phyloP scores from a whole-genome alignment of 1,284 basidiomycete species.

The Apiotrichum akiyoshidainum region DNA sequence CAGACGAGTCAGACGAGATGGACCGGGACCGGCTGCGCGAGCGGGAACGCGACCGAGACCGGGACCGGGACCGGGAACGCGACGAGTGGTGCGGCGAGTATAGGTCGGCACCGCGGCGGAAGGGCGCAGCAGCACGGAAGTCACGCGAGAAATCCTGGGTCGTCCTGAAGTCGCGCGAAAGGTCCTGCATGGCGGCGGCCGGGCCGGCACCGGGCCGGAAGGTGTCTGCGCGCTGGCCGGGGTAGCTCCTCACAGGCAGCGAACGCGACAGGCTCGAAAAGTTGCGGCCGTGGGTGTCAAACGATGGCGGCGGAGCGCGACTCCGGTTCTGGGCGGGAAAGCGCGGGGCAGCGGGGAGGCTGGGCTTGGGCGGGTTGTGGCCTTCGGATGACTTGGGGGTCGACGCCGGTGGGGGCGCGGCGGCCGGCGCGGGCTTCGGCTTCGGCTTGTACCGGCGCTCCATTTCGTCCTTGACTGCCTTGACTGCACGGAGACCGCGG shows the following conservation, averaged over 20 bases:
- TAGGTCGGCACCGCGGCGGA: conserved; percentile 9
- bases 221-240: conserved; percentile 1
- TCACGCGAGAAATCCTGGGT: conserved; percentile 19
- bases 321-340: conserved; percentile 2
- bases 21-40: conserved; percentile 25
- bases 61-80: conserved; percentile 11
- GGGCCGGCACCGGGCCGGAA: background rate
- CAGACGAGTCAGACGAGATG: conserved; percentile 26
- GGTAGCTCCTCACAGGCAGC: conserved; percentile 16
- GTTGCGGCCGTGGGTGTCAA: conserved; percentile 21
- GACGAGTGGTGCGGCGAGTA: conserved; percentile 16
- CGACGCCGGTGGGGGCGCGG: background rate
- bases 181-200: background rate
- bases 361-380: conserved; percentile 9
- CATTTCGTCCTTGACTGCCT: conserved; percentile 56
- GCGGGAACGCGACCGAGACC: conserved; percentile 21
- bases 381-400: conserved; percentile 1
- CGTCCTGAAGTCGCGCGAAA: conserved; percentile 1
- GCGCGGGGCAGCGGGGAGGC: conserved; percentile 6
- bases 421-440: conserved; percentile 18
- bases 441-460: conserved; percentile 56
- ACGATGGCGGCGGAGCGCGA: conserved; percentile 18
- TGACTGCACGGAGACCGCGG: conserved; percentile 46
- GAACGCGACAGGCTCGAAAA: conserved; percentile 24
- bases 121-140: conserved; percentile 7